Evolutionary conservation across 208 protist species (phyloP).

Genomic region (Leishmania tarentolae): DNA sequence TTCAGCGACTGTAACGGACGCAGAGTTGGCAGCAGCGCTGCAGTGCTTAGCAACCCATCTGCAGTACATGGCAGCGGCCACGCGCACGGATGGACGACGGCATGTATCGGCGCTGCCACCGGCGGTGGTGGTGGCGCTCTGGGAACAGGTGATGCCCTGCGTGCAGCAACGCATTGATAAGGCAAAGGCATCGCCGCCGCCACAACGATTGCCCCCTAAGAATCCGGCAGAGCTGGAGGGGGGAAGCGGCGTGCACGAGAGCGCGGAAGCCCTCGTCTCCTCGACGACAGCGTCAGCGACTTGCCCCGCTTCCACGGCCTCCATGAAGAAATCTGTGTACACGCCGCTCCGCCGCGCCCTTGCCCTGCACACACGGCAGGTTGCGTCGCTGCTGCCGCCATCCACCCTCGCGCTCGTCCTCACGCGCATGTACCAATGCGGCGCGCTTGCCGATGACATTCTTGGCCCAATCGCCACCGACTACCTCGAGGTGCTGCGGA

Average conservation of each 20-base stretch:
- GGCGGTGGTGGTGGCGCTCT: constrained; percentile 54
- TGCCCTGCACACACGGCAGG: constrained; percentile 47
- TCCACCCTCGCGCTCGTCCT: constrained; percentile 41
- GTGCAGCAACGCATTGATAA: constrained; percentile 17
- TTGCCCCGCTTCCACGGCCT: not conserved
- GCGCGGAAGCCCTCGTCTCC: not conserved
- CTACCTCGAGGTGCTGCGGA: constrained; percentile 22
- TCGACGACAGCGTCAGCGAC: not conserved
- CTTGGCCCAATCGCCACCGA: constrained; percentile 57
- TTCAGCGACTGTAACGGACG: not conserved
- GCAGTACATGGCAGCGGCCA: constrained; percentile 10
- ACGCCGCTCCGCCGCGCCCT: constrained; percentile 45
- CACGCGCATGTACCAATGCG: constrained; percentile 57
- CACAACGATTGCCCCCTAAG: not conserved
- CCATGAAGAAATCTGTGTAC: constrained; percentile 28
- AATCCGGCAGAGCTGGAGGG: not conserved
- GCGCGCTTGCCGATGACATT: constrained; percentile 73
- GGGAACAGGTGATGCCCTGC: constrained; percentile 38
- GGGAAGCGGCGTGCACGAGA: not conserved
- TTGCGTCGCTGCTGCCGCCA: constrained; percentile 36
- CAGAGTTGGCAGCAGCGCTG: not conserved
- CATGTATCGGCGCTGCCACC: constrained; percentile 57
- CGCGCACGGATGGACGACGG: constrained; percentile 41
- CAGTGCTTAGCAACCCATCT: constrained; percentile 20
- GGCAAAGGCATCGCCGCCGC: not conserved